Evolutionary conservation across 345 rosid species (phyloP).

Genomic region (Gossypium anomalum): DNA sequence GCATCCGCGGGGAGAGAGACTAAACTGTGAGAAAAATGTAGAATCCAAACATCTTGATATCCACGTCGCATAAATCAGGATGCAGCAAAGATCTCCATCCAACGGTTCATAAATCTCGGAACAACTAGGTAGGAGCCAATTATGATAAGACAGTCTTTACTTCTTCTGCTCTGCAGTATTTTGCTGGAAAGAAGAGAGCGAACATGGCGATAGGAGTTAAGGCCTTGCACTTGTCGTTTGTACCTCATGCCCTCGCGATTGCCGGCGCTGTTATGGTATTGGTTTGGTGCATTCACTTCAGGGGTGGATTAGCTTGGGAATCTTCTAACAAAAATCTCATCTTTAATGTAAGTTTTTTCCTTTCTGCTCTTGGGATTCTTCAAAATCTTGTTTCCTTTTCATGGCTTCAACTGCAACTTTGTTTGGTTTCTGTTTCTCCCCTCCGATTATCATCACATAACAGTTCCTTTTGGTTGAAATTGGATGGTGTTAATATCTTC

Average conservation of each 20-base stretch:
- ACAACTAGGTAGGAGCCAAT: too few species aligned
- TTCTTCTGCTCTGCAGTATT: too few species aligned
- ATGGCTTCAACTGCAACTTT: not conserved
- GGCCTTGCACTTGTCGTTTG: conserved; percentile 56
- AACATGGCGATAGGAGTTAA: conserved; percentile 47
- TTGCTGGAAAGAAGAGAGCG: conserved; percentile 7
- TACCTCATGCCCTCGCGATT: conserved; percentile 55
- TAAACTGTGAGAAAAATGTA: not conserved
- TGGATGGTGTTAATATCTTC: too few species aligned
- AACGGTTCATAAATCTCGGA: not conserved
- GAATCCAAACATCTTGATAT: not conserved
- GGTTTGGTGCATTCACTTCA: conserved; percentile 64
- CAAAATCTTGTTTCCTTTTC: not conserved
- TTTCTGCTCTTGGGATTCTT: not conserved
- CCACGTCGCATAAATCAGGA: not conserved
- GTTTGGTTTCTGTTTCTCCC: not conserved
- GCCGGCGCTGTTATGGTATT: conserved; percentile 61
- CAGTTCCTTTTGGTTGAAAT: not conserved
- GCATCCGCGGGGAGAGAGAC: not conserved
- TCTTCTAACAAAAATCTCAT: conserved; percentile 72
- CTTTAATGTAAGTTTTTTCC: conserved; percentile 60
- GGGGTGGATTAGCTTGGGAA: conserved; percentile 69
- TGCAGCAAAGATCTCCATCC: not conserved
- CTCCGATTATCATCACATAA: not conserved
- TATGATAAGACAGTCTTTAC: too few species aligned